These are phyloP conservation scores for Nevesoporus exiguus DNA, from an alignment of 768 basidiomycete genomes.

Conservation along the genomic window DNA sequence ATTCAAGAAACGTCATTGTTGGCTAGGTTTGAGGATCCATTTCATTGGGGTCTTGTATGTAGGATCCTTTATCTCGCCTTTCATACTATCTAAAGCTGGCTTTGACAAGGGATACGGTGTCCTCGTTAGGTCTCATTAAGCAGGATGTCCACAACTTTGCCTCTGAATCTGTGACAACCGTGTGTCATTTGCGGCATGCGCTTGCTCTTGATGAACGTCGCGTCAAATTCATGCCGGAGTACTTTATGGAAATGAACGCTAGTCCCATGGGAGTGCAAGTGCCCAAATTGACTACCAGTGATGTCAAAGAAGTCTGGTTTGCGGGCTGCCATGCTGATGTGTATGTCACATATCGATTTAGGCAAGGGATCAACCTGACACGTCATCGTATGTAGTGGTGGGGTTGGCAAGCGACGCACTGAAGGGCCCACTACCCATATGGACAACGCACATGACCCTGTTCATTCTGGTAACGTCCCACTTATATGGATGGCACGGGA, in stretches of 20 bases:
- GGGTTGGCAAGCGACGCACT: neutral
- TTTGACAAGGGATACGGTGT: too few relatives aligned
- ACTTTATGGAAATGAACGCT: neutral
- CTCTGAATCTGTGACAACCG: neutral
- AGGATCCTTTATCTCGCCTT: neutral
- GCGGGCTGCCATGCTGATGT: neutral
- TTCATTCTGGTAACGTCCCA: too few relatives aligned
- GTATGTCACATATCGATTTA: too few relatives aligned
- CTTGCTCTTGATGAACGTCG: neutral
- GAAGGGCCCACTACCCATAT: neutral
- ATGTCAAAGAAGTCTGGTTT: neutral
- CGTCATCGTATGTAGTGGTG: neutral
- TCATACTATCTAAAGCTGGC: too few relatives aligned
- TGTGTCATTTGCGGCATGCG: neutral
- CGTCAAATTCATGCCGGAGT: neutral
- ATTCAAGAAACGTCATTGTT: neutral
- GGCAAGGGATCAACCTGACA: neutral
- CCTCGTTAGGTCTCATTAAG: neutral
- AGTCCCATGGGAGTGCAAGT: too few relatives aligned
- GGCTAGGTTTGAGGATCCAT: neutral
- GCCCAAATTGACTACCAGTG: too few relatives aligned
- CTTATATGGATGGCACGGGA: neutral
- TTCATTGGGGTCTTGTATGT: neutral
- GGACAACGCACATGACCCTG: neutral
- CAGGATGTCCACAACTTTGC: neutral